Evolutionary conservation across 2,329 filamentous ascomycete species (phyloP).

Genomic region (Botrytis medusae): DNA sequence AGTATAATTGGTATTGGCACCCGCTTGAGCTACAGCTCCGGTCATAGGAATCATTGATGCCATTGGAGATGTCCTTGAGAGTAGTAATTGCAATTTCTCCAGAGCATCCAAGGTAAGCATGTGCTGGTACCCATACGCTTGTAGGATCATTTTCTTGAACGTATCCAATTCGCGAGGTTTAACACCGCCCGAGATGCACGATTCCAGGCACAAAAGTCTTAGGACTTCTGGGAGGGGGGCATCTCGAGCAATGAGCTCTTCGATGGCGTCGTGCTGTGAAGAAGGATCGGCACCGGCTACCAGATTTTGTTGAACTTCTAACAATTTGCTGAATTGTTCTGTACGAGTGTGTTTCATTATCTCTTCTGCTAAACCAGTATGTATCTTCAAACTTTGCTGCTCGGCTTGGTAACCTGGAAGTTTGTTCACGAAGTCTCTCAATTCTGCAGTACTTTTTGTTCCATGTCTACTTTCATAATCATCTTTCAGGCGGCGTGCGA

Average conservation of each 20-base stretch:
- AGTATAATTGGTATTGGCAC: conserved; percentile 84
- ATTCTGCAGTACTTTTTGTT: conserved; percentile 83
- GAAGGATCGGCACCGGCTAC: conserved; percentile 86
- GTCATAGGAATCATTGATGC: conserved; percentile 79
- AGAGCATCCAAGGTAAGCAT: conserved; percentile 83
- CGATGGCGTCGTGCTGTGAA: conserved; percentile 85
- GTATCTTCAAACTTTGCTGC: conserved; percentile 86
- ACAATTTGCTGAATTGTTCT: conserved; percentile 80
- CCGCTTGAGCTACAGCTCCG: conserved; percentile 54
- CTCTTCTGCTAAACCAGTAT: conserved; percentile 89
- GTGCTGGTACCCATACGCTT: conserved; percentile 95
- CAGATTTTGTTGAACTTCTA: conserved; percentile 95
- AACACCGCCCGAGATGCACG: conserved; percentile 83
- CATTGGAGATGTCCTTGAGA: conserved; percentile 72
- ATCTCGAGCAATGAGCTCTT: conserved; percentile 90
- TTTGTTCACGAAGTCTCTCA: conserved; percentile 93
- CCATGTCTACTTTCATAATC: conserved; percentile 88
- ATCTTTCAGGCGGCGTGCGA: conserved; percentile 78
- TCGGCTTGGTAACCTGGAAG: conserved; percentile 90
- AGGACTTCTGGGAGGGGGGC: conserved; percentile 79
- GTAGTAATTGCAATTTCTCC: conserved; percentile 84
- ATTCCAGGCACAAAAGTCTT: conserved; percentile 85
- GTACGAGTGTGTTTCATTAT: conserved; percentile 91
- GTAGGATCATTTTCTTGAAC: conserved; percentile 83
- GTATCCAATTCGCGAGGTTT: conserved; percentile 84